Base-by-base conservation (phyloP, 2,329 filamentous ascomycete species). In the Alternaria incomplexa region DNA sequence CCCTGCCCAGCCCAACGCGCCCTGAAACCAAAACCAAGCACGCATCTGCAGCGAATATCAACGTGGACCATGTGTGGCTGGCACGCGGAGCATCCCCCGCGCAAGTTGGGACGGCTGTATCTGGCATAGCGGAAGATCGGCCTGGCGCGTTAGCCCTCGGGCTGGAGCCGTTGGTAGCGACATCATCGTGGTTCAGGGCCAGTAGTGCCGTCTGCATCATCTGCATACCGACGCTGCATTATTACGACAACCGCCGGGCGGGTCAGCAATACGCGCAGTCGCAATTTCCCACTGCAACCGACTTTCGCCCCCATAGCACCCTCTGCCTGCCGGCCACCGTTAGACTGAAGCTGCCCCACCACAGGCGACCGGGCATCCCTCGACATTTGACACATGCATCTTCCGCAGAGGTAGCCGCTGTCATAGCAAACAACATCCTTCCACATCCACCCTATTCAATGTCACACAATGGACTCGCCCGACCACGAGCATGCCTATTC, bases 391-490 rank as follows among this genome's bases (percentile, higher is more conserved):
- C 55, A 53, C 63, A 63, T 67, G 64, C 58, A 56, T 61, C 57
- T 51, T 28, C 52, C 25, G 45, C 61, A 9, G 46, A 50, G 53
- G 55, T 47, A 68, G 56, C 44, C 46, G 36, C 50, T 52, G 26
- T 46, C 55, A 15, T 17, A n/a, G 32, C 32, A 40, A 40, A 40
- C 60, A 54, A 32, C 26, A 60, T 44, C 26, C 28, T 28, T 36
- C 47, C 26, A 13, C 30, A 9, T 25, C 40, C 44, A 15, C 58
- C 53, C 11, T 46, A 56, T 58, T 62, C 73, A 71, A 77, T 78
- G 75, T 67, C 59, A 66, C 72, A 74, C 67, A 61, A 79, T 79
- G 77, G 77, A 80, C 58, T 72, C 75, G 40, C 69, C 77, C 48
- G 69, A 72, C 66, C 69, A 72, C 65, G 77, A 80, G 58, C 74